A percentile compares a stretch with the other conserved stretches of the same genome.
phyloP scores from a whole-genome alignment of 352 stramenopile genomes.

The Pythium guiyangense region DNA sequence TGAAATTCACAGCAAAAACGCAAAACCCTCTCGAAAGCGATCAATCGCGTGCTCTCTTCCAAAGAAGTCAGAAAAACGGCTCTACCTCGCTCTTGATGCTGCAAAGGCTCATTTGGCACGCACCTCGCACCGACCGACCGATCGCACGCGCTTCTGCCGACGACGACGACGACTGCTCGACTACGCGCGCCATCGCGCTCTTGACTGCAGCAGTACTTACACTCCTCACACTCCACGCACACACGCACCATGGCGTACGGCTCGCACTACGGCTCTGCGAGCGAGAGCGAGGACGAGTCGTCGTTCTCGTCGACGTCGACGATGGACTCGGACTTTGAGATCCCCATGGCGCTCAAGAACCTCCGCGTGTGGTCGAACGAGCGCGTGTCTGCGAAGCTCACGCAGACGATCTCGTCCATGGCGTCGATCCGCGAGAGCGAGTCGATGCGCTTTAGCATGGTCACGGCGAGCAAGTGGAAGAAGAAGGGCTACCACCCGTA shows the following conservation, averaged over 20 bases:
- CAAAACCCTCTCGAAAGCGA: too few species aligned
- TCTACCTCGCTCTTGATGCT: too few species aligned
- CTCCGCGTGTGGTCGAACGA: slow-evolving; percentile 63
- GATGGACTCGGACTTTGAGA: slow-evolving; percentile 85
- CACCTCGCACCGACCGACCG: too few species aligned
- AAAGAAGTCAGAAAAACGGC: too few species aligned
- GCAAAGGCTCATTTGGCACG: too few species aligned
- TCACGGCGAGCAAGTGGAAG: slow-evolving; percentile 78
- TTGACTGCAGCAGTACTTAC: too few species aligned
- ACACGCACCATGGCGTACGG: slow-evolving; percentile 18
- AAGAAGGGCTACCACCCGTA: slow-evolving; percentile 83
- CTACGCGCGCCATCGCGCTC: too few species aligned
- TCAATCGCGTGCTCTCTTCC: too few species aligned
- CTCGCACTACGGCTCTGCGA: slow-evolving; percentile 6
- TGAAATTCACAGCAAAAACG: too few species aligned
- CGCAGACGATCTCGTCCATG: slow-evolving; percentile 53
- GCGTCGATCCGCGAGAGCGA: slow-evolving; percentile 70
- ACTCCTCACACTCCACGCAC: background rate
- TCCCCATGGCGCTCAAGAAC: slow-evolving; percentile 59
- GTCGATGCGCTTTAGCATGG: slow-evolving; percentile 76
- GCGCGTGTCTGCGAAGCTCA: slow-evolving; percentile 61
- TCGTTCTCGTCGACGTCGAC: slow-evolving; percentile 79
- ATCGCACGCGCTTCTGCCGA: too few species aligned
- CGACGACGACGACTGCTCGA: too few species aligned
- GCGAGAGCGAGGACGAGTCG: slow-evolving; percentile 29